Conservation (phyloP, 805 yeast species). For the Clavispora vitiphila region DNA sequence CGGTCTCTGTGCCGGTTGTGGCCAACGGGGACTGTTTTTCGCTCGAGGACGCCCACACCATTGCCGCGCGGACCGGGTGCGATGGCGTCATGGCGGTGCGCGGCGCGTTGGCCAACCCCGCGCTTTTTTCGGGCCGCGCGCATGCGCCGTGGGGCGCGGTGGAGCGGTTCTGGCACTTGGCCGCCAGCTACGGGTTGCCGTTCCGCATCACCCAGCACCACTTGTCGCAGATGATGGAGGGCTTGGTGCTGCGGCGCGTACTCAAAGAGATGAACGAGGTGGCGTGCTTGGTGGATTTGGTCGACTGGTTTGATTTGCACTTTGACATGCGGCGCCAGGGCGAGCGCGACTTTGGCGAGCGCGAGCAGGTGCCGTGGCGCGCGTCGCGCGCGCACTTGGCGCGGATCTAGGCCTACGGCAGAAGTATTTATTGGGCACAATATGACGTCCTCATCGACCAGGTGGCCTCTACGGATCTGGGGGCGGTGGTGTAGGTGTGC, state of each 20-base stretch:
- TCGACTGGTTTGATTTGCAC: conserved; percentile 76
- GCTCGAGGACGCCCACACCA: conserved; percentile 56
- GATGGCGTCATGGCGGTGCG: conserved; percentile 97
- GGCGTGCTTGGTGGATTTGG: conserved; percentile 52
- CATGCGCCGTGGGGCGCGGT: conserved; percentile 88
- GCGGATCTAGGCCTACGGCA: conserved; percentile 1
- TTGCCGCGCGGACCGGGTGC: conserved; percentile 63
- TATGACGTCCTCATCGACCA: no score
- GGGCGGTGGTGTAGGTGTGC: no score
- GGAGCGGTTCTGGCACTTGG: conserved; percentile 76
- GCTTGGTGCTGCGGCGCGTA: conserved; percentile 28
- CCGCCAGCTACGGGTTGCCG: conserved; percentile 78
- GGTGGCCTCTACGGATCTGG: no score
- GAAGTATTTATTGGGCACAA: no score
- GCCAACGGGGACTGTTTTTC: conserved; percentile 95
- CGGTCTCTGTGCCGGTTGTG: conserved; percentile 71
- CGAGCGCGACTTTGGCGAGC: conserved; percentile 65
- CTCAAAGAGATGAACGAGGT: conserved; percentile 58
- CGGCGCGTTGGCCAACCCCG: conserved; percentile 84
- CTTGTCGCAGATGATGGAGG: conserved; percentile 78
- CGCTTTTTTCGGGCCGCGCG: conserved; percentile 68
- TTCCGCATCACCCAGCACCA: conserved; percentile 85
- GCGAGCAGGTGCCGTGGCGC: conserved; percentile 32
- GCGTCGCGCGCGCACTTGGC: conserved; percentile 11
- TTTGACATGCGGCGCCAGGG: conserved; percentile 64